phyloP scores from a whole-genome alignment of 306 rosid genomes.

The Abrus pulchellus region DNA sequence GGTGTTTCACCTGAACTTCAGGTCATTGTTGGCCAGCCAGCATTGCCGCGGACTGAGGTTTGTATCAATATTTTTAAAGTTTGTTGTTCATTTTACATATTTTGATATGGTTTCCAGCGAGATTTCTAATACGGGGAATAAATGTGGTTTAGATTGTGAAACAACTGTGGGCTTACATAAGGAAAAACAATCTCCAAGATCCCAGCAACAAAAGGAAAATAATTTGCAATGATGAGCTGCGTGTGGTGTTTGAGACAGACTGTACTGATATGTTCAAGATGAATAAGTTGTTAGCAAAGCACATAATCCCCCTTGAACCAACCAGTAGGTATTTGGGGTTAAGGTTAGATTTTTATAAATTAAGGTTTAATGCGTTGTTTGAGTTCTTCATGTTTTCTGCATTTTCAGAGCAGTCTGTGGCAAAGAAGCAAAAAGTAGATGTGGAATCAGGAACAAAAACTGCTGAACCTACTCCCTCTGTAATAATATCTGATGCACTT shows the following conservation, averaged over 20 bases:
- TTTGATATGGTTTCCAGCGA: conserved; percentile 1
- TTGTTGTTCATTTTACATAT: not conserved
- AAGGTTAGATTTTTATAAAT: conserved; percentile 13
- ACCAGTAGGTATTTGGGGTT: conserved; percentile 63
- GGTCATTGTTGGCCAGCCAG: conserved; percentile 88
- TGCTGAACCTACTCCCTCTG: conserved; percentile 63
- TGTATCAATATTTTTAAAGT: conserved; percentile 14
- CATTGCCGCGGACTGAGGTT: conserved; percentile 87
- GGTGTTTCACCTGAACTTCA: conserved; percentile 91
- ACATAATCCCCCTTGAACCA: conserved; percentile 80
- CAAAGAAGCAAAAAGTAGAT: conserved; percentile 73
- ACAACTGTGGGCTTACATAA: conserved; percentile 96
- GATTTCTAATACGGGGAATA: conserved; percentile 32
- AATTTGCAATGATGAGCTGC: conserved; percentile 84
- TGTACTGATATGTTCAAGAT: conserved; percentile 95
- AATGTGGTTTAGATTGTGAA: conserved; percentile 73
- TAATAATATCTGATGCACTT: conserved; percentile 80
- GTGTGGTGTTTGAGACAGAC: conserved; percentile 84
- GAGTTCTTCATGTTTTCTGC: conserved; percentile 51
- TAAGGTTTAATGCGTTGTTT: conserved; percentile 33
- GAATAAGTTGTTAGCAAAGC: conserved; percentile 88
- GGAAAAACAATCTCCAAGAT: conserved; percentile 91
- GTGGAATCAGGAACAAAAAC: conserved; percentile 58
- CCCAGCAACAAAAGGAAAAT: conserved; percentile 91
- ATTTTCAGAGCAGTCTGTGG: conserved; percentile 70